phyloP scores from a whole-genome alignment of 108 stramenopile genomes.

The Cylindrotheca closterium region DNA sequence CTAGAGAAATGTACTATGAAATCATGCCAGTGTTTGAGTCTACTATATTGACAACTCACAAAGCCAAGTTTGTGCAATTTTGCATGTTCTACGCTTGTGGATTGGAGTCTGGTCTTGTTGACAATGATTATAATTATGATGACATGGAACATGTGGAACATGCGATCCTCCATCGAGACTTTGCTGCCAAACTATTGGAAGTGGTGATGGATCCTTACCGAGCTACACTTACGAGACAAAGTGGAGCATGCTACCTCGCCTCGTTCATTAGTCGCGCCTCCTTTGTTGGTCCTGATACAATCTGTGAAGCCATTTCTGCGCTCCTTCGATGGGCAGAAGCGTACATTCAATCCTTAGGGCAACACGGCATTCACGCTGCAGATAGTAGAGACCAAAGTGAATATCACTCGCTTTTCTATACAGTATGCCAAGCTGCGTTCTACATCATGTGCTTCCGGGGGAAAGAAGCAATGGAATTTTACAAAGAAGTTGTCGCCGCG shows the following conservation, averaged over 20 bases:
- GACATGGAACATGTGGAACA: constrained; percentile 24
- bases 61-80: constrained; percentile 97
- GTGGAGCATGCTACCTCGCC: constrained; percentile 90
- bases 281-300: constrained; percentile 77
- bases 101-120: constrained; percentile 47
- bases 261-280: constrained; percentile 92
- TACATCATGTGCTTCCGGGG: constrained; percentile 98
- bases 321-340: constrained; percentile 85
- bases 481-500: constrained; percentile 35
- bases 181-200: constrained; percentile 71
- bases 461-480: constrained; percentile 62
- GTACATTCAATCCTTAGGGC: constrained; percentile 61
- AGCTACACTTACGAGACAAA: constrained; percentile 72
- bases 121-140: neutral
- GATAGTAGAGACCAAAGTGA: constrained; percentile 61
- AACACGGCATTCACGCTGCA: constrained; percentile 30
- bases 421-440: constrained; percentile 93
- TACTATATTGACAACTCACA: constrained; percentile 86
- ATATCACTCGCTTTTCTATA: constrained; percentile 89
- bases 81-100: constrained; percentile 86
- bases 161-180: constrained; percentile 65
- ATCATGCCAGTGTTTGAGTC: constrained; percentile 59
- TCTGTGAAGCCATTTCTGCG: constrained; percentile 72
- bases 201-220: constrained; percentile 70
- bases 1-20: constrained; percentile 24